phyloP scores from a whole-genome alignment of 179 eudicot genomes.

The Heliamphora pulchella region DNA sequence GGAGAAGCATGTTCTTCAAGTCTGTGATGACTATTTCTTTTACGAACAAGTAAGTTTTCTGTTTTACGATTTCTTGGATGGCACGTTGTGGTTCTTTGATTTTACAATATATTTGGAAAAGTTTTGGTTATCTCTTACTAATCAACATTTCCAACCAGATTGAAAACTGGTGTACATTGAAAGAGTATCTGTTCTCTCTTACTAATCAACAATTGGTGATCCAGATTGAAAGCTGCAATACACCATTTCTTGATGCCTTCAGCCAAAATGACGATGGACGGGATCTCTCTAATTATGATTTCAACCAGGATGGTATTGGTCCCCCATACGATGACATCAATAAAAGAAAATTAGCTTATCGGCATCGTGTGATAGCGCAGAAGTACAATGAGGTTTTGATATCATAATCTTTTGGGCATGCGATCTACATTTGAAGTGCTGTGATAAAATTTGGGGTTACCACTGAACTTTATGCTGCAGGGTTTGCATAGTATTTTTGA shows the following conservation, averaged over 20 bases:
- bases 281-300: slow-evolving; percentile 73
- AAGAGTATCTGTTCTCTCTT: background rate
- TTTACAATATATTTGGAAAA: background rate
- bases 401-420: slow-evolving; percentile 3
- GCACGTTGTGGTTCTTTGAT: background rate
- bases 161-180: slow-evolving; percentile 32
- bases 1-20: slow-evolving; percentile 78
- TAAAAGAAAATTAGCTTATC: slow-evolving; percentile 68
- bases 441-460: too few species aligned
- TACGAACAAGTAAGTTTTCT: slow-evolving; percentile 62
- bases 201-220: slow-evolving; percentile 11
- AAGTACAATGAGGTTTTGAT: slow-evolving; percentile 66
- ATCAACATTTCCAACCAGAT: slow-evolving; percentile 40
- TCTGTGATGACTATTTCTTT: slow-evolving; percentile 76
- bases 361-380: slow-evolving; percentile 57
- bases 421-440: background rate
- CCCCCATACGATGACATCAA: slow-evolving; percentile 49
- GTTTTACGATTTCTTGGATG: background rate
- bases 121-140: background rate
- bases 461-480: slow-evolving; percentile 28
- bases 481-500: slow-evolving; percentile 63
- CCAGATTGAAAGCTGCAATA: slow-evolving; percentile 76
- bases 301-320: slow-evolving; percentile 52
- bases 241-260: slow-evolving; percentile 60
- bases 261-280: slow-evolving; percentile 61